Evolutionary conservation across 495 filamentous ascomycete genomes (phyloP).

Genomic region (Hypoxylon rickii): DNA sequence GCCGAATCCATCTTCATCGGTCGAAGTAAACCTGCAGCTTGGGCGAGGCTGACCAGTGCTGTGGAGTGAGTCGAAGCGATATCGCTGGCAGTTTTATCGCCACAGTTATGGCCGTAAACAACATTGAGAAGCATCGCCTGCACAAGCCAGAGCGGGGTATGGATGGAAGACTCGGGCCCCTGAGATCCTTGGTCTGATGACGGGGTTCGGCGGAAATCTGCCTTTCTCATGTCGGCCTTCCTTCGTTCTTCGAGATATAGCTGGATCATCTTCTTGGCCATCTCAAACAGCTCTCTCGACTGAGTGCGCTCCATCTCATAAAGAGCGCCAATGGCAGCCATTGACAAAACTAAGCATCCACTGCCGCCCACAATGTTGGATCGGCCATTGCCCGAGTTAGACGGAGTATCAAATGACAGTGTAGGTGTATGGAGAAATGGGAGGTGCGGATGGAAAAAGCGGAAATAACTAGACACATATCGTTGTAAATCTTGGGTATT

Average conservation of each 20-base stretch:
- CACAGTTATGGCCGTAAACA: slow-evolving; percentile 94
- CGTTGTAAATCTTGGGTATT: slow-evolving; percentile 92
- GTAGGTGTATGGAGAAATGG: slow-evolving; percentile 94
- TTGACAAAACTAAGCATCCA: slow-evolving; percentile 89
- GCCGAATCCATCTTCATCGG: slow-evolving; percentile 52
- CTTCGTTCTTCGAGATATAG: slow-evolving; percentile 91
- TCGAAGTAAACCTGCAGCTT: slow-evolving; percentile 76
- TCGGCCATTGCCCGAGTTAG: slow-evolving; percentile 65
- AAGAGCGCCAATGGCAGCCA: slow-evolving; percentile 94
- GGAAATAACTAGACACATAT: slow-evolving; percentile 88
- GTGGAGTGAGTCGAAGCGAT: slow-evolving; percentile 92
- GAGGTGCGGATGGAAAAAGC: slow-evolving; percentile 92
- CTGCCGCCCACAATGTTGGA: slow-evolving; percentile 75
- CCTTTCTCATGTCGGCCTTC: slow-evolving; percentile 84
- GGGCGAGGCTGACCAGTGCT: slow-evolving; percentile 86
- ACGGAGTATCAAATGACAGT: slow-evolving; percentile 82
- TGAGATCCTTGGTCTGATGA: slow-evolving; percentile 52
- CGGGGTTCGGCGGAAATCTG: slow-evolving; percentile 66
- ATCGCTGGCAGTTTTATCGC: slow-evolving; percentile 85
- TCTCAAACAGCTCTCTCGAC: slow-evolving; percentile 87
- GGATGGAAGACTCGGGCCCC: slow-evolving; percentile 67
- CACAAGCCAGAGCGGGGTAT: slow-evolving; percentile 95
- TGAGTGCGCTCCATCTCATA: slow-evolving; percentile 82
- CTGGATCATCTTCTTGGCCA: slow-evolving; percentile 93
- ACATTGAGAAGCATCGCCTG: slow-evolving; percentile 98